Conservation (phyloP, 2,329 filamentous ascomycete species). For the Aspergillus brunneoviolaceus region DNA sequence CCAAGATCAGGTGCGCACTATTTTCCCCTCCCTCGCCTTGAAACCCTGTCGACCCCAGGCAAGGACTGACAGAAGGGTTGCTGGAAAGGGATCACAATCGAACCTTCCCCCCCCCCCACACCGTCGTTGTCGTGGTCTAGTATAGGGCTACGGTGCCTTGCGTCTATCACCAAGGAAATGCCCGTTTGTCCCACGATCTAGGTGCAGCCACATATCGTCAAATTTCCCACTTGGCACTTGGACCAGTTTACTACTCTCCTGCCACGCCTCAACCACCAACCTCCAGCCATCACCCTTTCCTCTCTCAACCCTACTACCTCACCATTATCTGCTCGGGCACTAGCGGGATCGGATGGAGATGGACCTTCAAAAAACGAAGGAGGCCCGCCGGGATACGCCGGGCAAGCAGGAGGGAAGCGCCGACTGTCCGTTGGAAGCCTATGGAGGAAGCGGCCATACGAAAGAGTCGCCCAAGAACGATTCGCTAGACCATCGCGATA, state of each 20-base stretch:
- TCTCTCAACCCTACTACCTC: neutral
- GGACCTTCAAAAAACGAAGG: slow-evolving; percentile 44
- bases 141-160: slow-evolving; percentile 24
- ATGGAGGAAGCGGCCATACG: slow-evolving; percentile 33
- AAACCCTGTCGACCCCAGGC: slow-evolving; percentile 18
- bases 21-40: slow-evolving; percentile 19
- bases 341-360: slow-evolving; percentile 27
- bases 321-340: neutral
- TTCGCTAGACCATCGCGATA: slow-evolving; percentile 30
- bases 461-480: slow-evolving; percentile 40
- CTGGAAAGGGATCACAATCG: slow-evolving; percentile 19
- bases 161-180: slow-evolving; percentile 23
- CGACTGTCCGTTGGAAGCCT: slow-evolving; percentile 37
- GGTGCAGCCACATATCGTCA: slow-evolving; percentile 7
- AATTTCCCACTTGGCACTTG: slow-evolving; percentile 1
- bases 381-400: slow-evolving; percentile 34
- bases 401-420: slow-evolving; percentile 37
- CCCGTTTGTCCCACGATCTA: slow-evolving; percentile 20
- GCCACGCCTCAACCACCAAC: neutral
- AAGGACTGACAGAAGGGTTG: slow-evolving; percentile 23
- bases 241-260: neutral
- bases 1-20: slow-evolving; percentile 20
- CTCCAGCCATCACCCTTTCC: neutral
- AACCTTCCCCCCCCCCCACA: neutral
- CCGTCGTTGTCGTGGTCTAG: slow-evolving; percentile 11